Evolutionary conservation across 1,139 yeast species (phyloP).

Genomic region (Candida labiduridarum): DNA sequence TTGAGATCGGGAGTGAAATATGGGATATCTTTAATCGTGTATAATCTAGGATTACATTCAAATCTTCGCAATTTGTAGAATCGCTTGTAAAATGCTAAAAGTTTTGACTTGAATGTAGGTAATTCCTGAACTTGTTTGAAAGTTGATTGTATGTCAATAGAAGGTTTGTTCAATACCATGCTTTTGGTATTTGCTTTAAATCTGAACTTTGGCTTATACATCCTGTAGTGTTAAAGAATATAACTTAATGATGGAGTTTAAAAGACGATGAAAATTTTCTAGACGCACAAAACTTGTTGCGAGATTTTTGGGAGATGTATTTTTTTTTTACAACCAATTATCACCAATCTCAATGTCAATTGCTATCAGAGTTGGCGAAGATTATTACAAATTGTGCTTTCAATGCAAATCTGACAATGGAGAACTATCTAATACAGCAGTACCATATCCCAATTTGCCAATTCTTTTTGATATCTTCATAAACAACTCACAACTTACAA

Average conservation of each 20-base stretch:
- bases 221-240: not conserved
- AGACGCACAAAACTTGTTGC: not conserved
- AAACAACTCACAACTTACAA: constrained; percentile 17
- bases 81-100: constrained; percentile 30
- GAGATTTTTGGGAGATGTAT: not conserved
- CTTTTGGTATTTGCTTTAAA: constrained; percentile 12
- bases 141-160: constrained; percentile 10
- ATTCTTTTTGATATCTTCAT: constrained; percentile 17
- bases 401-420: not conserved
- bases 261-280: not conserved
- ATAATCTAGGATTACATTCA: constrained; percentile 17
- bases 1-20: constrained; percentile 13
- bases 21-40: constrained; percentile 8
- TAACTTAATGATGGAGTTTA: not conserved
- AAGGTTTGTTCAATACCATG: constrained; percentile 12
- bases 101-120: constrained; percentile 17
- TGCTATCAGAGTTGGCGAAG: constrained; percentile 13
- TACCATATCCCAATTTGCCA: constrained; percentile 11
- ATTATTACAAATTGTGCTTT: constrained; percentile 16
- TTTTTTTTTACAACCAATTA: constrained; percentile 3
- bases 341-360: constrained; percentile 9
- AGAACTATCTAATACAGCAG: not conserved
- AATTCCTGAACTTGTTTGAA: constrained; percentile 14
- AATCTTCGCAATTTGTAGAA: constrained; percentile 35
- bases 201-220: constrained; percentile 10